A percentile compares a stretch with the other conserved stretches of the same genome.
These are phyloP conservation scores for Escovopsis weberi DNA, from an alignment of 2,329 filamentous ascomycete species.

Conservation along the genomic window DNA sequence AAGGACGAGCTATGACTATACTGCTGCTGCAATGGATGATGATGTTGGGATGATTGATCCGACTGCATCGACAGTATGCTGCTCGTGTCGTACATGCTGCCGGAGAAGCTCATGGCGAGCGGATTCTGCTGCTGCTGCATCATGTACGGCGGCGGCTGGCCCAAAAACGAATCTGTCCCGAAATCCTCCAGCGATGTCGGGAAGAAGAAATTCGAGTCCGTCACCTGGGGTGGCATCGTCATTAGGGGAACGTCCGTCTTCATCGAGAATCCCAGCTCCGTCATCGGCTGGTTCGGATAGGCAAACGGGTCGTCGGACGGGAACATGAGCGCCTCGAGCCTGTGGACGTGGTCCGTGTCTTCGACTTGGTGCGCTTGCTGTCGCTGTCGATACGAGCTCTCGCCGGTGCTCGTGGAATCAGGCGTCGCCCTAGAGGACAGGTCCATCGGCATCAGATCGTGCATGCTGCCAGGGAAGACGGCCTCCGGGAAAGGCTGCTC, in stretches of 20 bases:
- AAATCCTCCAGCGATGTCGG: conserved; percentile 46
- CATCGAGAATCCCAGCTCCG: conserved; percentile 35
- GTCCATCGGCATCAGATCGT: conserved; percentile 32
- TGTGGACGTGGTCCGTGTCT: conserved; percentile 39
- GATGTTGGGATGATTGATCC: conserved; percentile 9
- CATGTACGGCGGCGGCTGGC: conserved; percentile 56
- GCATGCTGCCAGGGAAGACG: conserved; percentile 24
- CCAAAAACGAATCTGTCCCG: conserved; percentile 54
- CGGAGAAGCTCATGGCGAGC: conserved; percentile 26
- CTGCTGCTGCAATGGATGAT: conserved; percentile 9
- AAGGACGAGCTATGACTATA: conserved; percentile 16
- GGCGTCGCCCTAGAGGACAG: conserved; percentile 28
- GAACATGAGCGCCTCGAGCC: conserved; percentile 69
- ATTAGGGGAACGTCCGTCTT: conserved; percentile 19
- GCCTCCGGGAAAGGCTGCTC: conserved; percentile 20
- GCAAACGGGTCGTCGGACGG: conserved; percentile 63
- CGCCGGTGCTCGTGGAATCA: conserved; percentile 27
- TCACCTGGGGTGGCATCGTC: conserved; percentile 18
- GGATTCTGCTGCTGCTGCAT: conserved; percentile 31
- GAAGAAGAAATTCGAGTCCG: conserved; percentile 34
- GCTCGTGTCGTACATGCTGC: conserved; percentile 30
- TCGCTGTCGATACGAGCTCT: conserved; percentile 23
- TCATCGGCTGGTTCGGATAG: conserved; percentile 64
- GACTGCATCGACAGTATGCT: conserved; percentile 27
- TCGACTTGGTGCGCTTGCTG: conserved; percentile 18